phyloP scores from a whole-genome alignment of 1,284 basidiomycete species.

The Marasmius fiardii region DNA sequence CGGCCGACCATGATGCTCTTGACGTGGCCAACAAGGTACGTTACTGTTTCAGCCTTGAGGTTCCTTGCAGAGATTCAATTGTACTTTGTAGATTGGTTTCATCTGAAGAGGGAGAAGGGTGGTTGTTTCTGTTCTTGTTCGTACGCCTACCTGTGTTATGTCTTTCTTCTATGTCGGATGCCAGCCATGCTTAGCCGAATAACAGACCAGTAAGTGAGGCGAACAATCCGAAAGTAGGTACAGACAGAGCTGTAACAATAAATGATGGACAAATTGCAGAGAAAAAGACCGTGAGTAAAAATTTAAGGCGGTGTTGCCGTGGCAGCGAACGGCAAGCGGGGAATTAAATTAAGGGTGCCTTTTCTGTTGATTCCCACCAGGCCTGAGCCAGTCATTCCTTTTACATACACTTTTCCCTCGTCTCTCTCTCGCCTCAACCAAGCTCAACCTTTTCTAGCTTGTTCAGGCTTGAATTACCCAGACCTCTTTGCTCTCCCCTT shows the following conservation, averaged over 20 bases:
- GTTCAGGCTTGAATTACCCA: constrained; percentile 1
- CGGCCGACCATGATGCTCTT: constrained; percentile 94
- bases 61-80: constrained; percentile 3
- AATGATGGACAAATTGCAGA: no score
- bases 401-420: constrained; percentile 6
- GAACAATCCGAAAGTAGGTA: not conserved
- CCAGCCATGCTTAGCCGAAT: not conserved
- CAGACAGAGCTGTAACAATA: not conserved
- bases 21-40: constrained; percentile 98
- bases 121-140: not conserved
- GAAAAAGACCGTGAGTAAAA: no score
- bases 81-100: constrained; percentile 66
- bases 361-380: not conserved
- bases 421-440: not conserved
- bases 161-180: not conserved
- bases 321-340: not conserved
- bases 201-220: not conserved
- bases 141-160: not conserved
- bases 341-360: not conserved
- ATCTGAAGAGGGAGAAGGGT: constrained; percentile 45
- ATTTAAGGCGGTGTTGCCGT: not conserved
- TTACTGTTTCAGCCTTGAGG: not conserved
- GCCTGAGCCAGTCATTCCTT: not conserved
- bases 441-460: not conserved
- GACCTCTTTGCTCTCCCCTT: not conserved